Evolutionary conservation across 495 filamentous ascomycete species (phyloP).

Genomic region (Talaromyces adpressus): DNA sequence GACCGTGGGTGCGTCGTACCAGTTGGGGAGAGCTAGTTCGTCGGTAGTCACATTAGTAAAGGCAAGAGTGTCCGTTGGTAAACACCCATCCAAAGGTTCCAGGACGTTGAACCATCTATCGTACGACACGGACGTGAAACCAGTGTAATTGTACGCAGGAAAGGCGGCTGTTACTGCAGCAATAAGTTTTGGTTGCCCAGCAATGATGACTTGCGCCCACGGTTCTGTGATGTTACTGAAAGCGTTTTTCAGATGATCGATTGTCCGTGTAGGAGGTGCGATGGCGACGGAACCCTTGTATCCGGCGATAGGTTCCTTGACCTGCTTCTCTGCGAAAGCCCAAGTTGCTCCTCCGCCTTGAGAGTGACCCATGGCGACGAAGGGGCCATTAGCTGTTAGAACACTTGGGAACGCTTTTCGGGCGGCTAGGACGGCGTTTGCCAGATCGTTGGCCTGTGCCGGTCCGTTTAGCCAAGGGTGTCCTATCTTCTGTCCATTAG

Average conservation of each 20-base stretch:
- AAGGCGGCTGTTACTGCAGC: conserved; percentile 20
- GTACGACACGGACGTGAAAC: neutral
- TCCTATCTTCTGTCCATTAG: conserved; percentile 24
- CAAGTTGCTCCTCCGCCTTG: conserved; percentile 44
- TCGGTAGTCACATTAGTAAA: conserved; percentile 15
- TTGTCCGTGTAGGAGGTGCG: conserved; percentile 29
- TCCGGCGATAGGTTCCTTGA: conserved; percentile 19
- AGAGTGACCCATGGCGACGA: conserved; percentile 40
- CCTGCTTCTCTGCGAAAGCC: conserved; percentile 33
- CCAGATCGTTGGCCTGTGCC: conserved; percentile 31
- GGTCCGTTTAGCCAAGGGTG: conserved; percentile 34
- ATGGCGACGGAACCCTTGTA: conserved; percentile 34
- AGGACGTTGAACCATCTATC: conserved; percentile 20
- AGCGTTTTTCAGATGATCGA: conserved; percentile 12
- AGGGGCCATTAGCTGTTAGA: conserved; percentile 20
- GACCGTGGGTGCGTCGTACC: conserved; percentile 16
- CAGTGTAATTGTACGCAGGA: conserved; percentile 15
- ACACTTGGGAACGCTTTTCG: conserved; percentile 27
- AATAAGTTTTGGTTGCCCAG: conserved; percentile 19
- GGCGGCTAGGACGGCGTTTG: conserved; percentile 37
- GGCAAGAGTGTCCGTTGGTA: conserved; percentile 14
- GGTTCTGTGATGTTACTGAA: neutral
- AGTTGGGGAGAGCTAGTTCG: conserved; percentile 15
- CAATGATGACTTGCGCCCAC: conserved; percentile 14
- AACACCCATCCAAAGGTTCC: conserved; percentile 23